Percentiles rank a stretch among this genome's conserved stretches.
Conservation (phyloP, 371 early-diverging fungal genomes). For the Haplosporangium sp. region DNA sequence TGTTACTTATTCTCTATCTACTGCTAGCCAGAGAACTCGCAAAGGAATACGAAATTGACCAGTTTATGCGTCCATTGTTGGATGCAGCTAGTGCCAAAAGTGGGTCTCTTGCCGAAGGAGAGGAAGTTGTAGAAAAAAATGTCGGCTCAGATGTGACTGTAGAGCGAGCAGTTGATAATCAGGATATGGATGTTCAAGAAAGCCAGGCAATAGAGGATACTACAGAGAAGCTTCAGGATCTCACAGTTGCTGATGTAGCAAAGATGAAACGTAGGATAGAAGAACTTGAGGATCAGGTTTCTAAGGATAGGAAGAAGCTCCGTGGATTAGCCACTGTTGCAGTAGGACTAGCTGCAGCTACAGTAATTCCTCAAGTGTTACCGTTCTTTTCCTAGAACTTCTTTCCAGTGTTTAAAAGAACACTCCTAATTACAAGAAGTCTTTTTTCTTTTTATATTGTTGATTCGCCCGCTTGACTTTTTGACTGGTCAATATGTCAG, state of each 20-base stretch:
- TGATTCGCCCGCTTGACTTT: not conserved
- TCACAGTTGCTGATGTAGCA: constrained; percentile 31
- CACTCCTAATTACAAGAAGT: not conserved
- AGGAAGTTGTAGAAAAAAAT: constrained; percentile 19
- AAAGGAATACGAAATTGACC: constrained; percentile 48
- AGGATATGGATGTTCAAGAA: constrained; percentile 5
- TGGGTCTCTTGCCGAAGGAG: constrained; percentile 3
- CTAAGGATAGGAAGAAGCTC: constrained; percentile 41
- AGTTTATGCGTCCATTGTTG: constrained; percentile 50
- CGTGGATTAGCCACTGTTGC: constrained; percentile 51
- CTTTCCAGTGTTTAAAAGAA: not conserved
- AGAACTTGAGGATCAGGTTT: constrained; percentile 45
- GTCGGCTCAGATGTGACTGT: constrained; percentile 24
- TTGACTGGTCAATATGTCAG: constrained; percentile 6
- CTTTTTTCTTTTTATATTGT: not conserved
- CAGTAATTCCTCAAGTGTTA: constrained; percentile 50
- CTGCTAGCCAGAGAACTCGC: constrained; percentile 39
- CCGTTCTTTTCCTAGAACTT: constrained; percentile 45
- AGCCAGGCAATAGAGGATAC: constrained; percentile 16
- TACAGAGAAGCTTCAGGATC: constrained; percentile 23
- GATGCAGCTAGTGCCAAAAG: constrained; percentile 29
- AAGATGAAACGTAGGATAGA: constrained; percentile 52
- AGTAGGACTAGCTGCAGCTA: constrained; percentile 45
- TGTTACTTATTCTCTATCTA: not conserved
- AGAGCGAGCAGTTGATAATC: constrained; percentile 10